Conservation (phyloP, 345 rosid genomes). For the Moricandia arvensis region DNA sequence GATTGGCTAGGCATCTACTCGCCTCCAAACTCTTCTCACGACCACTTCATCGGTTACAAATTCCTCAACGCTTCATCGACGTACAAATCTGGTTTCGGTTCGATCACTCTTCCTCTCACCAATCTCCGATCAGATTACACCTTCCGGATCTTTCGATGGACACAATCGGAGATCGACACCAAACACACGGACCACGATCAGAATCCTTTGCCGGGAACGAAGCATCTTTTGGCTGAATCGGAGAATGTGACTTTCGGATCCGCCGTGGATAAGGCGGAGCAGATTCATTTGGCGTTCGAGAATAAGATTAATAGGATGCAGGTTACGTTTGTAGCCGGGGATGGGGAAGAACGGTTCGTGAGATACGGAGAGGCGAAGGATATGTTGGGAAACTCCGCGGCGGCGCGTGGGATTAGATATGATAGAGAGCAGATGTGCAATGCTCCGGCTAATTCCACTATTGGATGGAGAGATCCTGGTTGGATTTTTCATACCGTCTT, state of each 20-base stretch:
- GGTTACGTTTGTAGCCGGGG: constrained; percentile 75
- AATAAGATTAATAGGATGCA: constrained; percentile 64
- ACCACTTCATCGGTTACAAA: constrained; percentile 75
- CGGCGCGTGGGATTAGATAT: constrained; percentile 65
- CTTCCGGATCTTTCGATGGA: constrained; percentile 92
- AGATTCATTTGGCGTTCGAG: constrained; percentile 73
- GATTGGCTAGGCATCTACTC: constrained; percentile 91
- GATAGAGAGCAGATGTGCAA: constrained; percentile 83
- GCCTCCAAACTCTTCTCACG: constrained; percentile 65
- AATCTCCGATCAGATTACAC: constrained; percentile 76
- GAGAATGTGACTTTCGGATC: constrained; percentile 48
- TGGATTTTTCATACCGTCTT: constrained; percentile 71
- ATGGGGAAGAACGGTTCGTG: constrained; percentile 57
- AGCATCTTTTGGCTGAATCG: constrained; percentile 57
- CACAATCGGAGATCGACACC: constrained; percentile 57
- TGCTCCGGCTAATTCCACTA: constrained; percentile 68
- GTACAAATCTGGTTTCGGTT: constrained; percentile 66
- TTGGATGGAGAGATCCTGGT: constrained; percentile 96
- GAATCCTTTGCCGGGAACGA: constrained; percentile 74
- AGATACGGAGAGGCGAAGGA: constrained; percentile 67
- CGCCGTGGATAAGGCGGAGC: constrained; percentile 63
- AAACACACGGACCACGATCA: constrained; percentile 65
- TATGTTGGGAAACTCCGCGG: constrained; percentile 37
- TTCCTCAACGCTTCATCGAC: constrained; percentile 62
- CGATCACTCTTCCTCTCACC: constrained; percentile 62